phyloP scores from a whole-genome alignment of 176 grass and related monocot species.

The Oryza australiensis region DNA sequence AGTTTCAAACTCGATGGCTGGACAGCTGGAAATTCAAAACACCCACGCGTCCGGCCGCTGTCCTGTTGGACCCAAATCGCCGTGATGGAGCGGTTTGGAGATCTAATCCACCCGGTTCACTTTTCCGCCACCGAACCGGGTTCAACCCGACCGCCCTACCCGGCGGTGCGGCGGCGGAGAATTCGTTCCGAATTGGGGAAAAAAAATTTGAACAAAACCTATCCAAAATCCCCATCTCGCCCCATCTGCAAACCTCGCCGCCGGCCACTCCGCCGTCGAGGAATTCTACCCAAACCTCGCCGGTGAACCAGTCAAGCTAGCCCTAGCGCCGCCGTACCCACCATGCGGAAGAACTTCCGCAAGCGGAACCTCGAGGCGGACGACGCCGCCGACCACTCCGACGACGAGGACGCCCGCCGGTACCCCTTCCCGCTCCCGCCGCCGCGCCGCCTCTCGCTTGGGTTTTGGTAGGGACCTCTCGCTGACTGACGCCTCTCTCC shows the following conservation, averaged over 20 bases:
- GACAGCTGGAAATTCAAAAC: background rate
- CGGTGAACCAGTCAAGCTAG: background rate
- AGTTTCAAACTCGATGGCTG: background rate
- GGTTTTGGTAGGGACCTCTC: background rate
- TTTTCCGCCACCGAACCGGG: background rate
- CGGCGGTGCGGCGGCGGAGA: too few relatives aligned
- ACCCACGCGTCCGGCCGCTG: too few relatives aligned
- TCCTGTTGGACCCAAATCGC: too few relatives aligned
- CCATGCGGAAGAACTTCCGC: constrained; percentile 64
- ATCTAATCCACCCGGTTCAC: background rate
- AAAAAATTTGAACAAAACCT: constrained; percentile 4
- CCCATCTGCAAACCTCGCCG: constrained; percentile 30
- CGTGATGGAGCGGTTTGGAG: too few relatives aligned
- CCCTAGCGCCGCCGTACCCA: background rate
- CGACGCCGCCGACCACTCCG: constrained; percentile 54
- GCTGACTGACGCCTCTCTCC: background rate
- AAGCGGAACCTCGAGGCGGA: constrained; percentile 51
- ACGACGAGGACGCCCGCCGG: constrained; percentile 59
- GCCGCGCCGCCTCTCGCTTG: background rate
- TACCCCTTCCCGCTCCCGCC: background rate
- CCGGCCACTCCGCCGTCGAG: constrained; percentile 33
- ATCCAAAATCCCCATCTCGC: constrained; percentile 6
- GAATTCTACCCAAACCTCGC: background rate
- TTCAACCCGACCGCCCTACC: background rate
- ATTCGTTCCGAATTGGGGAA: background rate